These are phyloP conservation scores for Diaporthe ilicicola DNA, from an alignment of 2,329 filamentous ascomycete species.

Conservation along the genomic window DNA sequence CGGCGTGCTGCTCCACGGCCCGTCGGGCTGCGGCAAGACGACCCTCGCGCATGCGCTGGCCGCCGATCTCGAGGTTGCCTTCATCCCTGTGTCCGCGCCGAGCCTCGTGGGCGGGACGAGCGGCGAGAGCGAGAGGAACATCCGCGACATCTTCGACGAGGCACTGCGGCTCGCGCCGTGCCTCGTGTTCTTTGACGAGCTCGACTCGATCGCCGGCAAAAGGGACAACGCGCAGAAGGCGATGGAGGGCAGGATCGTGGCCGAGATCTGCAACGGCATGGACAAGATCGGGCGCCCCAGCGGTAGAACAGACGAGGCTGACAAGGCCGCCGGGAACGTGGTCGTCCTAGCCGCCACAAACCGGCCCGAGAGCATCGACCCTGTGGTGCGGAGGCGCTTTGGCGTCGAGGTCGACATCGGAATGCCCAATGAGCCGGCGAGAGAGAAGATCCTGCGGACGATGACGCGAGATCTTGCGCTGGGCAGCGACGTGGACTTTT, in stretches of 20 bases:
- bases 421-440: constrained; percentile 81
- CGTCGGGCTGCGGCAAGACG: constrained; percentile 87
- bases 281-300: constrained; percentile 79
- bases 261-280: constrained; percentile 87
- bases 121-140: constrained; percentile 87
- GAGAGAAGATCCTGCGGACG: constrained; percentile 80
- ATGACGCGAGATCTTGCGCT: constrained; percentile 73
- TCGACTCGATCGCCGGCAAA: constrained; percentile 91
- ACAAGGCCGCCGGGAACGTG: constrained; percentile 80
- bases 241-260: constrained; percentile 88
- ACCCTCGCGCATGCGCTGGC: constrained; percentile 84
- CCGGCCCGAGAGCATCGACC: constrained; percentile 84
- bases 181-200: constrained; percentile 90
- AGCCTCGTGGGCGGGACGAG: constrained; percentile 88
- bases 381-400: constrained; percentile 78
- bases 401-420: constrained; percentile 85
- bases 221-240: constrained; percentile 84
- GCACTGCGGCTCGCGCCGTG: constrained; percentile 87
- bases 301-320: constrained; percentile 80
- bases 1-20: constrained; percentile 82
- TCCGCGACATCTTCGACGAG: constrained; percentile 86
- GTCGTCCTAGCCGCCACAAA: constrained; percentile 94
- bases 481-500: constrained; percentile 76
- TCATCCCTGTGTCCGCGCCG: constrained; percentile 83
- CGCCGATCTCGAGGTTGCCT: constrained; percentile 77